A percentile compares a stretch with the other conserved stretches of the same genome.
phyloP scores from a whole-genome alignment of 139 green algal genomes.

The Chlamydomonas applanata region DNA sequence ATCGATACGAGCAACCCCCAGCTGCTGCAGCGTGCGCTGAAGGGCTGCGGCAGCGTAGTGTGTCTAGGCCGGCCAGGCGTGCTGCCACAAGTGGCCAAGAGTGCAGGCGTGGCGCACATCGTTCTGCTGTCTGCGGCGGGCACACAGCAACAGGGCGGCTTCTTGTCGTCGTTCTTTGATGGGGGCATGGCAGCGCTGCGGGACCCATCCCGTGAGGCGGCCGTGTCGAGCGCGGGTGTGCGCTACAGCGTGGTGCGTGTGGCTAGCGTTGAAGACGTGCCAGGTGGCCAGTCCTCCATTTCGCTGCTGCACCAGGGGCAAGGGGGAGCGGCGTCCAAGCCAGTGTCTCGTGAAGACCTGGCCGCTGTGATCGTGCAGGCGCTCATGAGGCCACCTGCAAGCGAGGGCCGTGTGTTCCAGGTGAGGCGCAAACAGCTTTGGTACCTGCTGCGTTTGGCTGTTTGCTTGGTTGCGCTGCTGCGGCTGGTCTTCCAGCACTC shows the following conservation, averaged over 20 bases:
- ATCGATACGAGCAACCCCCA: slow-evolving; percentile 2
- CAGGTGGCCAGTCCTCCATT: not conserved
- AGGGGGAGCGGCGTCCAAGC: not conserved
- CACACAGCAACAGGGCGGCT: too few relatives aligned
- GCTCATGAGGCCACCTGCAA: not conserved
- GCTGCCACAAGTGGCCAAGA: not conserved
- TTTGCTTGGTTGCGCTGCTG: too few relatives aligned
- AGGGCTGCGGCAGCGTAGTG: slow-evolving; percentile 24
- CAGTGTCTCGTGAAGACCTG: slow-evolving; percentile 1
- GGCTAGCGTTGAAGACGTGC: not conserved
- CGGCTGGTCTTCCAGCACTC: too few relatives aligned
- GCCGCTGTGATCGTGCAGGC: not conserved
- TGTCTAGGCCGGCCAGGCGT: slow-evolving; percentile 11
- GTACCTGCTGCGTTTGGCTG: too few relatives aligned
- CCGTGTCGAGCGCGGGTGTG: not conserved
- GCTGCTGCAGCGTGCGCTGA: slow-evolving; percentile 9
- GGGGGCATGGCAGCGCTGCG: slow-evolving; percentile 6
- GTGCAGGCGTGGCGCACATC: not conserved
- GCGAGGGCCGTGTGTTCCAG: not conserved
- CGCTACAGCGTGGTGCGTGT: slow-evolving; percentile 29
- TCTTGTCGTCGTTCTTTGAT: too few relatives aligned
- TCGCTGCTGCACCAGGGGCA: not conserved
- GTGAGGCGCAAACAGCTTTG: too few relatives aligned
- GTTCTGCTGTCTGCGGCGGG: too few relatives aligned
- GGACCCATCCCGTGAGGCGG: slow-evolving; percentile 9